Evolutionary conservation across 176 grass and related monocot genomes (phyloP), one percentile per base, ranked within the genome.

Genomic region (Oryza officinalis): DNA sequence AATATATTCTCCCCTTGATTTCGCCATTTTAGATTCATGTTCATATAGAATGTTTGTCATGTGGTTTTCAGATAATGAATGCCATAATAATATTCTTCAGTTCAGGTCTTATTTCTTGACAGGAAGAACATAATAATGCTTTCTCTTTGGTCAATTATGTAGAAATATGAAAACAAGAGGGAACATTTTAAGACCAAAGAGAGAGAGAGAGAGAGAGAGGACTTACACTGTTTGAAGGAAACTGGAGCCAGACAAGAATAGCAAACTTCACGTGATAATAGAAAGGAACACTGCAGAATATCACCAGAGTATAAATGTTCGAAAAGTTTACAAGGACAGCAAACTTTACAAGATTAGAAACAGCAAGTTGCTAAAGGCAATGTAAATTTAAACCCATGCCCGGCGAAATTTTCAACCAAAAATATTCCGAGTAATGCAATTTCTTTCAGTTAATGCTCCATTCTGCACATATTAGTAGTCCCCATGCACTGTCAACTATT

Each of bases 201-300:
- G 78, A 22, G 63, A 79, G 71, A 8, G 35, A 8, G 35, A 8
- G 35, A 8, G 77, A 22, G 63, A 78, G 71, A 63, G 65, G 28
- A 92, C 89, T 89, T 97, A 94, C 89, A 86, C 87, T 75, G 45
- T 88, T 86, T 22, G 91, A 89, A 80, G 94, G 91, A 44, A 94
- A 87, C 76, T 97, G 91, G 50, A 97, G 91, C 91, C 89, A 94
- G 75, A 94, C 75, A 88, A 97, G 94, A 90, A 94, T 88, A 71
- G 84, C 94, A 65, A 97, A 89, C 80, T 97, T 97, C 41, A 63
- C 81, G 78, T 94, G 89, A 72, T 94, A 92, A 81, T 94, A 97
- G 14, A 97, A 71, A 63, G 94, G 94, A 84, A 90, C 86, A 90
- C 94, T 97, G 87, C 85, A 94, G 30, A 90, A 69, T 22, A 78